These are phyloP conservation scores for Colletotrichum costaricense DNA, from an alignment of 2,329 filamentous ascomycete species.

Conservation along the genomic window DNA sequence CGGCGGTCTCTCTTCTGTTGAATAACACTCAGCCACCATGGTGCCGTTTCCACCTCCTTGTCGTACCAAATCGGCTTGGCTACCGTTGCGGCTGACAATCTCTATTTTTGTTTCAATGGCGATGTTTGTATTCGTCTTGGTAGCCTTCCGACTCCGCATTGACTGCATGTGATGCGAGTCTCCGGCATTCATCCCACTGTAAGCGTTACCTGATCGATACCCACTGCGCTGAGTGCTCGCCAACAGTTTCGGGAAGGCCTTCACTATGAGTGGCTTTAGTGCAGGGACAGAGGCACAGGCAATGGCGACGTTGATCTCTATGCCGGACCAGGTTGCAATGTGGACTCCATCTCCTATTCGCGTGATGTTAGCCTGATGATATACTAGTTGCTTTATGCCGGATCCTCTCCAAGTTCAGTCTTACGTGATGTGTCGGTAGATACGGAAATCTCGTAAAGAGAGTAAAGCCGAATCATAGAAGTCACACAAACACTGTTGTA, in stretches of 20 bases:
- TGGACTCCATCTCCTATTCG: not conserved
- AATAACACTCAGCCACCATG: too few species aligned
- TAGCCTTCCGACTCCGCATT: not conserved
- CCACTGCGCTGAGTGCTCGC: slow-evolving; percentile 7
- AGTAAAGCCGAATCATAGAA: slow-evolving; percentile 17
- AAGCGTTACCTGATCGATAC: not conserved
- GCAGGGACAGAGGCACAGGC: slow-evolving; percentile 48
- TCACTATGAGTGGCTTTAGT: slow-evolving; percentile 46
- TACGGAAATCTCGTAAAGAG: slow-evolving; percentile 28
- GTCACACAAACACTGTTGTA: too few species aligned
- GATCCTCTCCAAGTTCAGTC: too few species aligned
- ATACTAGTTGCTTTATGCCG: too few species aligned
- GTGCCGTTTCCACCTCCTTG: too few species aligned
- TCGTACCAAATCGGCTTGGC: too few species aligned
- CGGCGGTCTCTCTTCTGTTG: too few species aligned
- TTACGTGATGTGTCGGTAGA: too few species aligned
- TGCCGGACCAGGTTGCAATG: slow-evolving; percentile 40
- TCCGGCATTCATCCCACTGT: not conserved
- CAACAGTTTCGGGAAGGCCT: slow-evolving; percentile 37
- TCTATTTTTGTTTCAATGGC: slow-evolving; percentile 11
- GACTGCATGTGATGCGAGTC: slow-evolving; percentile 18
- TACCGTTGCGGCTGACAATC: not conserved
- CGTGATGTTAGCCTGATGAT: too few species aligned
- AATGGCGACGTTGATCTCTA: slow-evolving; percentile 49
- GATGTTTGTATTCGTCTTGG: not conserved